Evolutionary conservation across 352 stramenopile genomes (phyloP).

Genomic region (Pythium volutum): DNA sequence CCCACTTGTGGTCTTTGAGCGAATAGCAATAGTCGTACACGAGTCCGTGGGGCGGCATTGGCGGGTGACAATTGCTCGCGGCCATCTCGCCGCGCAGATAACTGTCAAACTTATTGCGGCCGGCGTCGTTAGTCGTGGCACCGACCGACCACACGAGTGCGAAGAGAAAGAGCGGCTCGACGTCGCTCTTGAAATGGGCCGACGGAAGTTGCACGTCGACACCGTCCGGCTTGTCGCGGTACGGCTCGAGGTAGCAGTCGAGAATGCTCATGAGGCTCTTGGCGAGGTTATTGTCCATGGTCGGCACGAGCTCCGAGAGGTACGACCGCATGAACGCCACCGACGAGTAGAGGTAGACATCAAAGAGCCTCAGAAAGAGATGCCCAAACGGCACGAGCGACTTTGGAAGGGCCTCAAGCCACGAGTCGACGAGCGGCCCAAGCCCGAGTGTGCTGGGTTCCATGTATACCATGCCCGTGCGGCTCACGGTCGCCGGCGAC

Average conservation of each 20-base stretch:
- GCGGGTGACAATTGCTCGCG: constrained; percentile 49
- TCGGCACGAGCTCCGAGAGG: constrained; percentile 88
- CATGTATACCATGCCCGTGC: constrained; percentile 97
- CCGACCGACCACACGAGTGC: constrained; percentile 91
- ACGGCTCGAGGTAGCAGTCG: constrained; percentile 87
- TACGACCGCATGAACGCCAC: constrained; percentile 87
- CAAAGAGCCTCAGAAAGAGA: constrained; percentile 80
- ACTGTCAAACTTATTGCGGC: constrained; percentile 84
- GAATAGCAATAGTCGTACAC: constrained; percentile 93
- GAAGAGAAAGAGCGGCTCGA: constrained; percentile 91
- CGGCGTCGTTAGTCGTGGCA: constrained; percentile 87
- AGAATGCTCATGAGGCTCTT: constrained; percentile 91
- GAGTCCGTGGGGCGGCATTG: constrained; percentile 55
- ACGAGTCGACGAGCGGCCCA: constrained; percentile 86
- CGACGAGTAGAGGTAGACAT: constrained; percentile 88
- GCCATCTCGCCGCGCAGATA: constrained; percentile 87
- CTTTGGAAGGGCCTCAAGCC: constrained; percentile 75
- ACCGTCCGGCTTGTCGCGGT: constrained; percentile 49
- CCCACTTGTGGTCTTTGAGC: constrained; percentile 87
- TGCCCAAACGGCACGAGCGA: constrained; percentile 30
- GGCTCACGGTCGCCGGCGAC: constrained; percentile 92
- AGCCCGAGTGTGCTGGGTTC: constrained; percentile 91
- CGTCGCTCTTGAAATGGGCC: constrained; percentile 70
- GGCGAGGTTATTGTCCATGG: constrained; percentile 92
- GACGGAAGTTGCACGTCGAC: constrained; percentile 43